Percentiles rank a stretch among this genome's conserved stretches.
These are phyloP conservation scores for Carex arenaria DNA, from an alignment of 202 grass and related monocot species.

Conservation along the genomic window DNA sequence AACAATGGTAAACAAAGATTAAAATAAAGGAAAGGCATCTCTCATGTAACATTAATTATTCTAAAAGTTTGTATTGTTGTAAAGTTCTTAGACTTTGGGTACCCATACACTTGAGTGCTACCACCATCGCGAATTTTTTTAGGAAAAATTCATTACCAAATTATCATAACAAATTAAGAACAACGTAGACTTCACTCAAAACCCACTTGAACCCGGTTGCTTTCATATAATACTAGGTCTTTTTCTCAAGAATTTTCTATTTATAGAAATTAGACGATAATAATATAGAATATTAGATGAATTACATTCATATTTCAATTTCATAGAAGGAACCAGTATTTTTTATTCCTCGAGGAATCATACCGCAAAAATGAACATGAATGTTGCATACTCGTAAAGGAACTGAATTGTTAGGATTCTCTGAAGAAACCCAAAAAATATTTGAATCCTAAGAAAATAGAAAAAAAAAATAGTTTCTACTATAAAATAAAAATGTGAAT, in stretches of 20 bases:
- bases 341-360: no score
- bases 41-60: conserved; percentile 10
- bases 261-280: no score
- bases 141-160: background rate
- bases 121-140: conserved; percentile 7
- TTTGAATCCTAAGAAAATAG: no score
- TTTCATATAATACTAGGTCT: background rate
- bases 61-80: background rate
- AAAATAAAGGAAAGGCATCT: background rate
- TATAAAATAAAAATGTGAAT: no score
- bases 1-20: conserved; percentile 12
- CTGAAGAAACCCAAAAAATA: no score
- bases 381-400: no score
- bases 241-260: background rate
- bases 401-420: no score
- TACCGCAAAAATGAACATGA: no score
- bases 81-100: conserved; percentile 29
- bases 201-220: background rate
- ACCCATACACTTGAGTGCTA: conserved; percentile 28
- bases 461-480: no score
- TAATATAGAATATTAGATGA: no score
- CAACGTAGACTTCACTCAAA: conserved; percentile 20
- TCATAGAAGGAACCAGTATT: no score
- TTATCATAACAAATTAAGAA: background rate
- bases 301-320: no score